Conservation (phyloP, 768 basidiomycete species). For the Auriculariales sp. region DNA sequence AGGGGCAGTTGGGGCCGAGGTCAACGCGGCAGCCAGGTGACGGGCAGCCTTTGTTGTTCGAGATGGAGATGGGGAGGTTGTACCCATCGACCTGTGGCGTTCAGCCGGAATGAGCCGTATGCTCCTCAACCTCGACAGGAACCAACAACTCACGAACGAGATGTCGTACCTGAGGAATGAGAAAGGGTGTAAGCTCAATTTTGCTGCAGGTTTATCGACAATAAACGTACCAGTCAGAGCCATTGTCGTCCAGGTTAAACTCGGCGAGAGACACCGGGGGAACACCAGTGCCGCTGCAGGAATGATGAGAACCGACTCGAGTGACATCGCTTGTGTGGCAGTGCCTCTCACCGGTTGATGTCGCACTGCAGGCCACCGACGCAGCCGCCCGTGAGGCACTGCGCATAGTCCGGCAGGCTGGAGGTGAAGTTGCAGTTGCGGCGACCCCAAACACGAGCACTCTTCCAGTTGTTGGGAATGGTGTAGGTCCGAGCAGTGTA, state of each 20-base stretch:
- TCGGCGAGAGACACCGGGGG: constrained; percentile 23
- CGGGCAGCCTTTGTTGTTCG: constrained; percentile 39
- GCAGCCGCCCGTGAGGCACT: constrained; percentile 25
- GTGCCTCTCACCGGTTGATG: constrained; percentile 15
- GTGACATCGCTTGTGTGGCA: not conserved
- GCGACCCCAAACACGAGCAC: constrained; percentile 50
- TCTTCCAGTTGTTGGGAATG: constrained; percentile 50
- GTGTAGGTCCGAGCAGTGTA: constrained; percentile 27
- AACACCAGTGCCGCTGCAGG: constrained; percentile 13
- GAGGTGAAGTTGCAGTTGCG: constrained; percentile 23
- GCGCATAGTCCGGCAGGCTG: constrained; percentile 16
- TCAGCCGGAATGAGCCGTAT: too few relatives aligned
- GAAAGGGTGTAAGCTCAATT: not conserved
- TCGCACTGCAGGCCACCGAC: too few relatives aligned
- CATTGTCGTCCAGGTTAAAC: constrained; percentile 11
- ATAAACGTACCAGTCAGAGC: constrained; percentile 1
- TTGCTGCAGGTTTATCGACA: too few relatives aligned
- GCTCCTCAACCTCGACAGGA: too few relatives aligned
- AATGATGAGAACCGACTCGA: not conserved
- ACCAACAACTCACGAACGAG: not conserved
- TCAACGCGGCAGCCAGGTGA: constrained; percentile 45
- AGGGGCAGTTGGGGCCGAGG: constrained; percentile 42
- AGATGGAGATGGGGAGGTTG: constrained; percentile 38
- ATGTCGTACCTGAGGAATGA: not conserved
- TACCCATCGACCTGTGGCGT: constrained; percentile 52